Evolutionary conservation across 257 asterid genomes (phyloP).

Genomic region (Dorcoceras hygrometricum): DNA sequence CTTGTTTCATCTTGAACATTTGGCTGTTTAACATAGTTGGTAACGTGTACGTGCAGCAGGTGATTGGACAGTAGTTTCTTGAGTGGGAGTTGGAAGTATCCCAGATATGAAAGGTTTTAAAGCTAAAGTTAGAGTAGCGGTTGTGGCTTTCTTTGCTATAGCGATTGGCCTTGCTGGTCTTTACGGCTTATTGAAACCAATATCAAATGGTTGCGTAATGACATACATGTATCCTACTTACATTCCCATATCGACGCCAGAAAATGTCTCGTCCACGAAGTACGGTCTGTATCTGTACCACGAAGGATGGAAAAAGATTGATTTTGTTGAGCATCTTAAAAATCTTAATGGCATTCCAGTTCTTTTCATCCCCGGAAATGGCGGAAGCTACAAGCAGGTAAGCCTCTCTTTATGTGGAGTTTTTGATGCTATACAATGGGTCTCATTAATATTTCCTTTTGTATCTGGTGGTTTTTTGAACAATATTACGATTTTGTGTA

Average conservation of each 20-base stretch:
- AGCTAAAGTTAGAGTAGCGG: conserved; percentile 45
- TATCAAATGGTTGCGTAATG: conserved; percentile 86
- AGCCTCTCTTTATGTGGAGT: conserved; percentile 25
- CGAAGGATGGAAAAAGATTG: conserved; percentile 90
- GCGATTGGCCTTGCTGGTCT: conserved; percentile 63
- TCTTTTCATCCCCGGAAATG: conserved; percentile 95
- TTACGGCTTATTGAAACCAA: conserved; percentile 58
- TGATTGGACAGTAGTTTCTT: conserved; percentile 27
- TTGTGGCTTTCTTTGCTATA: conserved; percentile 42
- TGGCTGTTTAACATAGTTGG: conserved; percentile 25
- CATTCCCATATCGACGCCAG: conserved; percentile 66
- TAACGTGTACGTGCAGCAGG: conserved; percentile 22
- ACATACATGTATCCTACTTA: conserved; percentile 98
- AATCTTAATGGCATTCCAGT: conserved; percentile 80
- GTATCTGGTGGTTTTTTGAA: conserved; percentile 1
- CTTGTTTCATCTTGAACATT: neutral
- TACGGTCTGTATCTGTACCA: conserved; percentile 81
- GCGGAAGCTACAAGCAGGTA: conserved; percentile 99
- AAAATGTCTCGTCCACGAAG: conserved; percentile 52
- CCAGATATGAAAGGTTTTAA: conserved; percentile 35
- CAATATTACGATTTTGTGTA: conserved; percentile 10
- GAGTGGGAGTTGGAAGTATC: conserved; percentile 24
- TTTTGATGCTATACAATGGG: neutral
- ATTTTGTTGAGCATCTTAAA: conserved; percentile 67
- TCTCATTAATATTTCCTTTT: conserved; percentile 9